Evolutionary conservation across 768 basidiomycete genomes (phyloP), one percentile per base, ranked within the genome.

Genomic region (Leccinum obscurum): DNA sequence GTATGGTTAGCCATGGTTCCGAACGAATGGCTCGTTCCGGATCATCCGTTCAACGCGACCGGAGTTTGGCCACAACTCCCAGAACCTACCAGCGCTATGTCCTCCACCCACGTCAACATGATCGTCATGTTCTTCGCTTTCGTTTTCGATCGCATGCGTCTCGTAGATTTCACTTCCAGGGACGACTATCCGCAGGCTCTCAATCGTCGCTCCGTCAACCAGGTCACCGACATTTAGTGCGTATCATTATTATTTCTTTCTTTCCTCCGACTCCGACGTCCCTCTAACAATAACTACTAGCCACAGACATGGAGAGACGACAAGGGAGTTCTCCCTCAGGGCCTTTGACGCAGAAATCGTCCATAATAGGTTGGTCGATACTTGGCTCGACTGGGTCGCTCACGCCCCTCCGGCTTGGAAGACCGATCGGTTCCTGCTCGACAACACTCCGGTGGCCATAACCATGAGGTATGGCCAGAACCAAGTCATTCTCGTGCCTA

Each of bases 401-500:
- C 1, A 28, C 1, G 62, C 59, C 0, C 62, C 62, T 13, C 3
- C 3, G 0, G 4, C 28, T 0, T 63, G 59, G 59, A 61, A 61
- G 10, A 1, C 3, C 0, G 59, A 63, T 9, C 11, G 17, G 0
- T 63, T 63, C 24, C 24, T 63, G 1, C 26, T 32, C 0, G 24
- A 57, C 8, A 61, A 63, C 50, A n/a, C 37, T 0, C 62, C 56
- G 1, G 22, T 63, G 8, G 56, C 56, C 1, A 11, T 63, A 39
- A 52, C 62, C 1, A 20, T 63, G 17, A 30, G 59, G 0, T 63
- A 63, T 5, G 62, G 62, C 0, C 62, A 63, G 11, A 63, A 63
- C 2, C 62, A 63, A 8, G 3, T 9, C 9, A 9, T 58, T 6
- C 7, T 58, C 0, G 9, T 53, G 3, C 57, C 41, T 11, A 30